Evolutionary conservation across 441 rosid species (phyloP).

Genomic region (Iberis amara): DNA sequence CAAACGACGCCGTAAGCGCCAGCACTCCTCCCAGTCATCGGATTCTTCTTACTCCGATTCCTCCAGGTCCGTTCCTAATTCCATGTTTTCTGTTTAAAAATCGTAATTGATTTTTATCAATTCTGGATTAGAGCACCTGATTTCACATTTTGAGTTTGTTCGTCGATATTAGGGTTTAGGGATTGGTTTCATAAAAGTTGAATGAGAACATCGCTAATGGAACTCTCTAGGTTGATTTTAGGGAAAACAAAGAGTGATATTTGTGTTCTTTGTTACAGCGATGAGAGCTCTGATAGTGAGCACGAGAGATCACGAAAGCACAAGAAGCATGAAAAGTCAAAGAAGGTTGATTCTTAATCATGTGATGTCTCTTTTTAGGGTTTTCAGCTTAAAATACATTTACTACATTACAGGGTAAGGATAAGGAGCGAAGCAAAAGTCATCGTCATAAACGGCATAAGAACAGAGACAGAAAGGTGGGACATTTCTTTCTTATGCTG

Average conservation of each 20-base stretch:
- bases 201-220: not conserved
- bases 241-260: not conserved
- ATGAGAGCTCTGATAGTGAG: slow-evolving; percentile 54
- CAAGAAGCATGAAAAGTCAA: slow-evolving; percentile 59
- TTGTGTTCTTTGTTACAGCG: slow-evolving; percentile 23
- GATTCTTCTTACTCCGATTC: slow-evolving; percentile 42
- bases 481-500: slow-evolving; percentile 17
- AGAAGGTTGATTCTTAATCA: slow-evolving; percentile 50
- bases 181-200: not conserved
- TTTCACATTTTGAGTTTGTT: slow-evolving; percentile 4
- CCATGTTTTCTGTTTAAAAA: not conserved
- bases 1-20: slow-evolving; percentile 58
- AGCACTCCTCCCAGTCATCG: slow-evolving; percentile 36
- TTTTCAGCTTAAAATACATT: not conserved
- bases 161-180: slow-evolving; percentile 6
- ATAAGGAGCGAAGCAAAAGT: slow-evolving; percentile 66
- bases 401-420: slow-evolving; percentile 45
- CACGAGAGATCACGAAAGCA: slow-evolving; percentile 57
- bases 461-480: slow-evolving; percentile 72
- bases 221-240: not conserved
- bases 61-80: slow-evolving; percentile 55
- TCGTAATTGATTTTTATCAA: not conserved
- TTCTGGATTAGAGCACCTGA: not conserved
- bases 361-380: slow-evolving; percentile 18
- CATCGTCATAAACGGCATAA: slow-evolving; percentile 65